These are phyloP conservation scores for Coffea humblotiana DNA, from an alignment of 305 asterid species.

Conservation along the genomic window DNA sequence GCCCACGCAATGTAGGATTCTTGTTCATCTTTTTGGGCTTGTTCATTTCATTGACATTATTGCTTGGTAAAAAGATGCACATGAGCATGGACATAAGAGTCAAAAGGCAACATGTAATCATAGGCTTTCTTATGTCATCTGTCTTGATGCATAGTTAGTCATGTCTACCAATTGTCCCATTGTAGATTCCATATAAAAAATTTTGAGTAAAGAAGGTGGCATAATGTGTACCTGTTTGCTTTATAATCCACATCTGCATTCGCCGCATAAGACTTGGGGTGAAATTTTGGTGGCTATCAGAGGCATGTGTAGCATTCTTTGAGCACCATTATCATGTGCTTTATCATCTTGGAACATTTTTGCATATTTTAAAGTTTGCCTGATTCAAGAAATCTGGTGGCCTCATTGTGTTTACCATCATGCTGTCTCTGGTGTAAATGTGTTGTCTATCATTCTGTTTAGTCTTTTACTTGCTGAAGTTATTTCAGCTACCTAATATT, in stretches of 20 bases:
- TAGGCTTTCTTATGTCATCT: not conserved
- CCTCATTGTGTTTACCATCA: not conserved
- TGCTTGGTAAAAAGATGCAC: not conserved
- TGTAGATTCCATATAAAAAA: not conserved
- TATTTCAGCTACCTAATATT: not conserved
- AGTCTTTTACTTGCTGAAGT: not conserved
- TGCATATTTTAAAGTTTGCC: not conserved
- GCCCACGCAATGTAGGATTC: conserved; percentile 51
- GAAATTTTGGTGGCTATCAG: not conserved
- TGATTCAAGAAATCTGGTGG: not conserved
- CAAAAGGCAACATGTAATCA: not conserved
- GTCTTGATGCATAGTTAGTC: not conserved
- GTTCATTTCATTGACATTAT: conserved; percentile 6
- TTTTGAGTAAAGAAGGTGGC: not conserved
- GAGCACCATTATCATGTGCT: not conserved
- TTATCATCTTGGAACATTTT: not conserved
- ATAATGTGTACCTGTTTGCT: not conserved
- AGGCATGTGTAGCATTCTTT: not conserved
- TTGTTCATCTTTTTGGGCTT: conserved; percentile 7
- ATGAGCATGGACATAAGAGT: not conserved
- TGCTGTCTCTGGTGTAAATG: not conserved
- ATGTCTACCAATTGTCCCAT: not conserved
- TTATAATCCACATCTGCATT: not conserved
- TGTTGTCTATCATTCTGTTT: not conserved
- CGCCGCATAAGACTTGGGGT: not conserved